These are phyloP conservation scores for Hypoxylon cercidicola DNA, from an alignment of 495 filamentous ascomycete genomes.

Conservation along the genomic window DNA sequence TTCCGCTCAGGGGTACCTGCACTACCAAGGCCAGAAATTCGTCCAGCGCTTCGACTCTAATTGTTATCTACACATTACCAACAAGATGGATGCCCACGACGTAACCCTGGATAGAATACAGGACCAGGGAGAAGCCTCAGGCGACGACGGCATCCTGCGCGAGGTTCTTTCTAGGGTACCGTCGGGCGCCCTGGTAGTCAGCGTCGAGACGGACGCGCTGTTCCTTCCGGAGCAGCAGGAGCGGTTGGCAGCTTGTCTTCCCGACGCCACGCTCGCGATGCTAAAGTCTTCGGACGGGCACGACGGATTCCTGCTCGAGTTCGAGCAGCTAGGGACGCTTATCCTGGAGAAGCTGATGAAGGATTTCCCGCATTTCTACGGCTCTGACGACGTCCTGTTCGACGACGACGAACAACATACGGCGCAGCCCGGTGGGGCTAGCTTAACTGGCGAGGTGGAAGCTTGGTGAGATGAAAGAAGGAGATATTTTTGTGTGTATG, in stretches of 20 bases:
- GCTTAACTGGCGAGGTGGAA: conserved; percentile 39
- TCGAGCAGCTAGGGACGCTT: conserved; percentile 43
- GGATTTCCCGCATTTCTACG: conserved; percentile 45
- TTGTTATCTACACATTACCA: conserved; percentile 51
- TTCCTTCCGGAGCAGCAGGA: conserved; percentile 49
- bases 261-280: conserved; percentile 44
- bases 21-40: conserved; percentile 54
- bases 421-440: conserved; percentile 31
- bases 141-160: conserved; percentile 25
- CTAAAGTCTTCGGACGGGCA: conserved; percentile 48
- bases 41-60: conserved; percentile 52
- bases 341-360: conserved; percentile 41
- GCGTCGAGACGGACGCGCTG: conserved; percentile 50
- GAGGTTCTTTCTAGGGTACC: conserved; percentile 37
- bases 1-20: conserved; percentile 51
- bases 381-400: conserved; percentile 6
- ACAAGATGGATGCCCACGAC: conserved; percentile 55
- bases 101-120: conserved; percentile 39
- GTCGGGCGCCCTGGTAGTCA: conserved; percentile 45
- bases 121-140: background rate
- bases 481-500: conserved; percentile 3
- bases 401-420: conserved; percentile 19
- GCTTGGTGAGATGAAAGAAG: conserved; percentile 20
- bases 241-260: conserved; percentile 42
- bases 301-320: conserved; percentile 53